Conservation (phyloP, 176 grass and related monocot genomes). For the Paspalum vaginatum region DNA sequence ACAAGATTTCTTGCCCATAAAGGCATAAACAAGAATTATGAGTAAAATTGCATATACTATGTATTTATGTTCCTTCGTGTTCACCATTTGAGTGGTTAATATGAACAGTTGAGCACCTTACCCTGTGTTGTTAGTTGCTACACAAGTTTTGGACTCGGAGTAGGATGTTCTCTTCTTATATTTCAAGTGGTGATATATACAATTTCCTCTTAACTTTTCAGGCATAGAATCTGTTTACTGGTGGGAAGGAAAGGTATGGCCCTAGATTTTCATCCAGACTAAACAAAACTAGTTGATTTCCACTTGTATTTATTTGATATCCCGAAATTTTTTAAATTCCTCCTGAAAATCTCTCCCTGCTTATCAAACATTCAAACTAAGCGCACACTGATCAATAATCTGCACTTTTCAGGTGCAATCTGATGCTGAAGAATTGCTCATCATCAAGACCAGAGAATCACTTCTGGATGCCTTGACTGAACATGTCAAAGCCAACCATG, state of each 20-base stretch:
- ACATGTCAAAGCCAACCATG: slow-evolving; percentile 79
- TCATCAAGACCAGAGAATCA: slow-evolving; percentile 94
- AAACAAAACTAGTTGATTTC: neutral
- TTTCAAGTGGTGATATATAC: slow-evolving; percentile 26
- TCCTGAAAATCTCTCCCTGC: neutral
- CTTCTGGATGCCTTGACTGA: slow-evolving; percentile 74
- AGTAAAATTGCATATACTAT: neutral
- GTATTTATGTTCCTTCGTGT: neutral
- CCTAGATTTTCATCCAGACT: neutral
- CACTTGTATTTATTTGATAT: neutral
- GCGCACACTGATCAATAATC: neutral
- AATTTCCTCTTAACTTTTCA: slow-evolving; percentile 19
- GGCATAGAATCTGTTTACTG: slow-evolving; percentile 77
- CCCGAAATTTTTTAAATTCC: neutral
- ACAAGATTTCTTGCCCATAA: neutral
- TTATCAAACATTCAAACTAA: neutral
- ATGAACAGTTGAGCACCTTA: neutral
- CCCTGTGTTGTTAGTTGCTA: neutral
- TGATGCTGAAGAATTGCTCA: slow-evolving; percentile 82
- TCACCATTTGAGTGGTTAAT: slow-evolving; percentile 1
- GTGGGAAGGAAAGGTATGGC: slow-evolving; percentile 72
- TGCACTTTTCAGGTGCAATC: slow-evolving; percentile 66
- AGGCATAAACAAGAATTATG: neutral
- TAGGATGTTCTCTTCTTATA: neutral
- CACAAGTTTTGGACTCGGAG: neutral